These are phyloP conservation scores for Dictyostelium capitatum DNA, from an alignment of 78 protist species.

Conservation along the genomic window DNA sequence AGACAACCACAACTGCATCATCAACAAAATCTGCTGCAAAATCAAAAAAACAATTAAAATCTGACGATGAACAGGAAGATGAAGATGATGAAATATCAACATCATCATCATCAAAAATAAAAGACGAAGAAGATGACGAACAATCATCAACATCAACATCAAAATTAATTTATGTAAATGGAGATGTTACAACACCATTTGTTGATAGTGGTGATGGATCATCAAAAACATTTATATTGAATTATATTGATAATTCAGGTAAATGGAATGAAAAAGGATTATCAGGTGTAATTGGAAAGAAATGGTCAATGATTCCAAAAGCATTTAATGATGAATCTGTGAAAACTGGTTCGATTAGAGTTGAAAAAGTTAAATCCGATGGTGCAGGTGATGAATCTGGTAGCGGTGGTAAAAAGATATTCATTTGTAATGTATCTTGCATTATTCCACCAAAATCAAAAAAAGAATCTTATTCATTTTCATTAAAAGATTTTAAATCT, in stretches of 20 bases:
- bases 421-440: slow-evolving; percentile 43
- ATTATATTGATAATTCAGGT: slow-evolving; percentile 66
- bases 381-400: too few relatives aligned
- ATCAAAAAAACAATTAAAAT: neutral
- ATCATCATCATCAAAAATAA: too few relatives aligned
- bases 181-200: slow-evolving; percentile 35
- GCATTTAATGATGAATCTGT: neutral
- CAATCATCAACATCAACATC: neutral
- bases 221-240: slow-evolving; percentile 22
- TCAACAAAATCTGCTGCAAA: neutral
- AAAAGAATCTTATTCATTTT: slow-evolving; percentile 9
- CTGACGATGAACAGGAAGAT: neutral
- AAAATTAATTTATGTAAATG: slow-evolving; percentile 24
- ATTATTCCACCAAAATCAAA: slow-evolving; percentile 19
- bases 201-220: neutral
- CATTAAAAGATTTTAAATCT: neutral
- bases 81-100: neutral
- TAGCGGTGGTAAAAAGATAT: slow-evolving; percentile 1
- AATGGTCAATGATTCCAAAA: slow-evolving; percentile 29
- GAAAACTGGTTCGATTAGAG: slow-evolving; percentile 14
- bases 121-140: neutral
- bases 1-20: slow-evolving; percentile 10
- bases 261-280: slow-evolving; percentile 70
- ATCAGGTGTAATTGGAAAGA: slow-evolving; percentile 39
- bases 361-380: slow-evolving; percentile 7